Evolutionary conservation across 495 filamentous ascomycete species (phyloP), one percentile per base, ranked within the genome.

Genomic region (Bacidia rubella): DNA sequence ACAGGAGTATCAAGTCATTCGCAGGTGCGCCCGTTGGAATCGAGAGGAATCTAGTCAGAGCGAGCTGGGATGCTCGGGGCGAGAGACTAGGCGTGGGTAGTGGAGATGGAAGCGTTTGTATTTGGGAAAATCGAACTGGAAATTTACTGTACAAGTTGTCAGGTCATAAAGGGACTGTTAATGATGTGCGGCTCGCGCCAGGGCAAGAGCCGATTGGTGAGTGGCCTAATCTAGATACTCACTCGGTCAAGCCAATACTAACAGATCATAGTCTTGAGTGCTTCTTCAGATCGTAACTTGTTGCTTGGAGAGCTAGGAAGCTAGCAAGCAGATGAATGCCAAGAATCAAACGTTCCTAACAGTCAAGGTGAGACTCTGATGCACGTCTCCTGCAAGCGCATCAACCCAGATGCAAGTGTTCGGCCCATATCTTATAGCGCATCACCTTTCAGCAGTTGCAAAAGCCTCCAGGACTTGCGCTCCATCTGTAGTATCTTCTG

Each of bases 71-170:
- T 60, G 70, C 75, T n/a, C 75, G 79, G 41, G 92, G 92, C 11
- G 82, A 86, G 63, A 87, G 77, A 68, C 85, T 99, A 54, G 89
- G 81, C 2, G 86, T 87, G 0, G 93, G 90, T 3, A 86, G 89
- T 50, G 89, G 90, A 11, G 92, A 99, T 64, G 80, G 86, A 20
- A 95, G 78, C 42, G 89, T 87, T 20, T 82, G 93, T 2, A 80
- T 99, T 10, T 99, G 92, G 92, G 88, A 90, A 23, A 75, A 69
- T 22, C 79, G 83, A 57, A 81, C 76, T 4, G 87, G 82, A 35
- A 97, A 92, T 68, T 68, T 99, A 54, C 64, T 95, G 43, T 93
- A 95, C 70, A 96, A 96, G 65, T 71, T 99, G 47, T 92, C 92
- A 0, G 92, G 92, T 0, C 92, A 99, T 62, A 90, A 89, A 65